Evolutionary conservation across 2,329 filamentous ascomycete genomes (phyloP), one percentile per base, ranked within the genome.

Genomic region (Chaetomiaceae sp.): DNA sequence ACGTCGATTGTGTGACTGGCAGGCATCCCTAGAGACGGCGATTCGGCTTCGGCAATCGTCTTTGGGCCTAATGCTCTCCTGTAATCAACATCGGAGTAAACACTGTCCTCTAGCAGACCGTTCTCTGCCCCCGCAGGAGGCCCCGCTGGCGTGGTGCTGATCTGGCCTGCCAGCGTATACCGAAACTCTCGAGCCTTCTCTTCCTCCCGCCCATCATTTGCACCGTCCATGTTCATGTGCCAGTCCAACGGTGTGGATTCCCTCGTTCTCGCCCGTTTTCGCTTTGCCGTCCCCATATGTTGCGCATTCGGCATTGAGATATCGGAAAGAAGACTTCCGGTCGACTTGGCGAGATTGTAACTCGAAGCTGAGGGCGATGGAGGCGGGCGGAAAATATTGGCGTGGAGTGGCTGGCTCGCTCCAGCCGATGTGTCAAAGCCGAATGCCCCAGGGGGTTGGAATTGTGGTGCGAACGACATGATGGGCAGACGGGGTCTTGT

Each of bases 61-160:
- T 75, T 77, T 0, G 78, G 74, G 1, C 78, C 79, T 2, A 82
- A 69, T 0, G 71, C 74, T 44, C 73, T 73, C 41, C 80, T 71
- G 62, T 81, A 82, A 60, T 80, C 76, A 18, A 77, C 67, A 56
- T 83, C 80, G 13, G 79, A 82, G 61, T 79, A 80, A 54, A 76
- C 68, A 64, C 78, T 81, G 49, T 81, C 77, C 16, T 76, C 77
- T 51, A 81, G 66, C 21, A 66, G 61, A 13, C 67, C 67, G 44
- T 65, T 64, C 20, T 63, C 61, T 14, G 65, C 64, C 10, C 56
- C 63, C 5, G 58, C 52, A 2, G 67, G 64, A 2, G 63, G 61
- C 8, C 66, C 66, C n/a, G 64, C 67, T 0, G 76, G 75, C 0
- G 76, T 78, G 44, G 58, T 58, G 52, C 76, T 73, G 45, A 81